phyloP scores from a whole-genome alignment of 2,329 filamentous ascomycete genomes.

The Paecilomyces sp. region DNA sequence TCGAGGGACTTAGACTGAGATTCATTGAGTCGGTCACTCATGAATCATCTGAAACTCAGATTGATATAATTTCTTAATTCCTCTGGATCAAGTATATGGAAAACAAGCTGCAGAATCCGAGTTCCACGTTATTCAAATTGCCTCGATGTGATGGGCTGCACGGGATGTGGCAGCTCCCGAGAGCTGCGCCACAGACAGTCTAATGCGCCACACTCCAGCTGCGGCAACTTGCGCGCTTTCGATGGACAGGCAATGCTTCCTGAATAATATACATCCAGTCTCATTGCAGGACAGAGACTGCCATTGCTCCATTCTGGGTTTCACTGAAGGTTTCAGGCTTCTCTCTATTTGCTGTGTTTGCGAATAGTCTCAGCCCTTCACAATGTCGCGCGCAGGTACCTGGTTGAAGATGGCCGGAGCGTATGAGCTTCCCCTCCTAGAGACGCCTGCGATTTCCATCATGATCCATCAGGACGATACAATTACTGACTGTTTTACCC shows the following conservation, averaged over 20 bases:
- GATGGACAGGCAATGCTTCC: background rate
- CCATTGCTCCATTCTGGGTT: background rate
- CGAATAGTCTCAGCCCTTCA: slow-evolving; percentile 9
- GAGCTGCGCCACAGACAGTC: background rate
- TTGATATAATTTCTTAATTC: no score
- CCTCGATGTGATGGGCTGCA: background rate
- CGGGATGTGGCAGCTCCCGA: background rate
- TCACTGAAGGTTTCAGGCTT: background rate
- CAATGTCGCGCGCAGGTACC: slow-evolving; percentile 38
- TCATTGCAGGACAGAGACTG: background rate
- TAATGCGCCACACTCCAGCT: background rate
- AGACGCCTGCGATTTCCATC: slow-evolving; percentile 1
- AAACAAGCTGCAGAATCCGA: background rate
- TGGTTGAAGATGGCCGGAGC: slow-evolving; percentile 63
- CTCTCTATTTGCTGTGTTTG: no score
- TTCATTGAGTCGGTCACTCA: no score
- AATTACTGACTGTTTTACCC: slow-evolving; percentile 1
- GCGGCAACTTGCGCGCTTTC: background rate
- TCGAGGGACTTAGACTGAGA: no score
- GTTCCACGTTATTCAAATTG: background rate
- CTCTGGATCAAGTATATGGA: background rate
- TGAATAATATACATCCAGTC: background rate
- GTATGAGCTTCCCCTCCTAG: slow-evolving; percentile 43
- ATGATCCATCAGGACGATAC: background rate
- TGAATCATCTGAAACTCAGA: no score